Base-by-base conservation (phyloP, 1,139 yeast genomes). In the Taphrina flavorubra region DNA sequence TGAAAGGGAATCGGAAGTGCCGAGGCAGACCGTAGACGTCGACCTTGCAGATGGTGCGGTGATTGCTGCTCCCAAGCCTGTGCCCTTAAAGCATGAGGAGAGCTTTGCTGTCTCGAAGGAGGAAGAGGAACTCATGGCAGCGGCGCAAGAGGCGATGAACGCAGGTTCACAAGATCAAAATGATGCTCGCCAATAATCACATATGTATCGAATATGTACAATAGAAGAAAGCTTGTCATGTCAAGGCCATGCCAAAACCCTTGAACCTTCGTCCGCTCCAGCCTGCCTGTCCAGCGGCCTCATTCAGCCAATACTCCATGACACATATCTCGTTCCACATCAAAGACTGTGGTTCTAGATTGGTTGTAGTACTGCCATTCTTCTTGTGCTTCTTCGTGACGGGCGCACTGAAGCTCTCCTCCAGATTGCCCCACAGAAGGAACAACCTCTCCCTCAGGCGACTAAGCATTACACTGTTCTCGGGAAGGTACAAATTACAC, bases 401-500 rank as follows among this genome's bases (percentile, higher is more conserved):
- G 10, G 59, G 53, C 57, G 67, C 56, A 31, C 14, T 47, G 62
- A 67, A 51, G 31, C 66, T 37, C 44, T 68, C 70, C 42, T 62
- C 65, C 39, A 68, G 44, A 34, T 44, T 44, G 16, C 70, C 70
- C 68, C 68, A 68, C 18, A 68, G 47, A 18, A 68, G 64, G 40
- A 66, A 68, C 34, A 68, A 65, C 16, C 31, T 55, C 18, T 68
- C 68, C 46, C 62, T 36, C 18, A 68, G 40, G 5, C 53, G 34
- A 14, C 14, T 40, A 10, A 68, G 59, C 44, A 55, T 65, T 13
- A 20, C 42, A 36, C 31, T 51, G 49, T 63, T 66, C 44, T 55
- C 65, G 13, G 58, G 58, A 11, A 49, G 58, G 25, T 61, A 46
- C 7, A 68, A 51, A 51, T 62, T 57, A 39, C 62, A 68, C 18